Percentiles rank a stretch among this genome's conserved stretches.
Conservation (phyloP, 129 eudicot genomes). For the Scalesia atractyloides region DNA sequence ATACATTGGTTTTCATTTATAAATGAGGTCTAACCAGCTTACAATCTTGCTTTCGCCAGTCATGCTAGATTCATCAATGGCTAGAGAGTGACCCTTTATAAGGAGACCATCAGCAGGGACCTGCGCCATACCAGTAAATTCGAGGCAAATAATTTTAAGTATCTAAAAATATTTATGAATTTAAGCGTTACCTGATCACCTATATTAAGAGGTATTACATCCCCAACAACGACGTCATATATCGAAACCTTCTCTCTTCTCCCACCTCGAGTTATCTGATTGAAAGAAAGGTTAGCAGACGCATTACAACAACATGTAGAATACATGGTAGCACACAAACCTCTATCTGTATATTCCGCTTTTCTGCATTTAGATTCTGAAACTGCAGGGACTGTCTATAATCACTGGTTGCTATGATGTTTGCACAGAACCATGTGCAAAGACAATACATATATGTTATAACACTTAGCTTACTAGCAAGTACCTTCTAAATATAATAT, state of each 20-base stretch:
- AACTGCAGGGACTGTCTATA: slow-evolving; percentile 94
- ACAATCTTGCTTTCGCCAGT: slow-evolving; percentile 98
- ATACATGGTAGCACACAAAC: slow-evolving; percentile 32
- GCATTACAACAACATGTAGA: no score
- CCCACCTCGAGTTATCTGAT: slow-evolving; percentile 51
- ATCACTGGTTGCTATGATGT: slow-evolving; percentile 72
- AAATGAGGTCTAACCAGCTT: slow-evolving; percentile 5
- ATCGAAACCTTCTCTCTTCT: slow-evolving; percentile 71
- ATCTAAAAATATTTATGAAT: neutral
- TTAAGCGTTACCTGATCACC: slow-evolving; percentile 80
- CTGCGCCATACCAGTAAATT: slow-evolving; percentile 34
- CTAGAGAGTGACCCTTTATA: slow-evolving; percentile 77
- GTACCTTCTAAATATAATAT: neutral
- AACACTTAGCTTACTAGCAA: slow-evolving; percentile 1
- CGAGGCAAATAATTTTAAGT: neutral
- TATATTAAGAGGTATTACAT: slow-evolving; percentile 83
- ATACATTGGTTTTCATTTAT: neutral
- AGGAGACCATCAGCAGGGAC: slow-evolving; percentile 95
- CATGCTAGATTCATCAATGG: slow-evolving; percentile 97
- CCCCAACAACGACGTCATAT: slow-evolving; percentile 91
- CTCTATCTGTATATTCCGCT: slow-evolving; percentile 84
- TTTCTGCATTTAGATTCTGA: slow-evolving; percentile 87
- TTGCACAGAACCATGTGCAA: slow-evolving; percentile 1
- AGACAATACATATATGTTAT: neutral
- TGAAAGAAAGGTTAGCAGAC: no score